Conservation (phyloP, 441 rosid genomes). For the Gossypium trilobum region DNA sequence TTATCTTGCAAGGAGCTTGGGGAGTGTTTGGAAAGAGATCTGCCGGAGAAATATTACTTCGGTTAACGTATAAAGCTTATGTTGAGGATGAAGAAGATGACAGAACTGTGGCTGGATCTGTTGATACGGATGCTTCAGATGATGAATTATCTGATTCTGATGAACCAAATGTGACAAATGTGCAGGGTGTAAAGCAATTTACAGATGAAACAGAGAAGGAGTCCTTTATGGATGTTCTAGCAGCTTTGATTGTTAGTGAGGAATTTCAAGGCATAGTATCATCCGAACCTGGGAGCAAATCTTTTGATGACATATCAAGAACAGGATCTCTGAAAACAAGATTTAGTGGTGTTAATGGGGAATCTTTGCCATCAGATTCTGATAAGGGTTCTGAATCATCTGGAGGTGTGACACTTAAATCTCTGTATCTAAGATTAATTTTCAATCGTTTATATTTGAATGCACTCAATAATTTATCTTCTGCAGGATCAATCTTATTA, state of each 20-base stretch:
- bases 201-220: slow-evolving; percentile 48
- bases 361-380: slow-evolving; percentile 29
- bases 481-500: slow-evolving; percentile 60
- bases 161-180: slow-evolving; percentile 37
- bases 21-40: slow-evolving; percentile 59
- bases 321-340: slow-evolving; percentile 28
- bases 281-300: slow-evolving; percentile 64
- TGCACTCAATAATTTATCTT: slow-evolving; percentile 6
- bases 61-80: slow-evolving; percentile 86
- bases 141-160: slow-evolving; percentile 68
- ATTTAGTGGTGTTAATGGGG: slow-evolving; percentile 24
- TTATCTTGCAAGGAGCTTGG: slow-evolving; percentile 67
- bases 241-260: slow-evolving; percentile 89
- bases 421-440: slow-evolving; percentile 5
- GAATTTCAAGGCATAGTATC: slow-evolving; percentile 96
- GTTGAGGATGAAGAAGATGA: slow-evolving; percentile 98
- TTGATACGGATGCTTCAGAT: slow-evolving; percentile 50
- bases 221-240: slow-evolving; percentile 84
- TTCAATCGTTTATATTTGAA: slow-evolving; percentile 14
- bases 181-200: slow-evolving; percentile 27
- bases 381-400: slow-evolving; percentile 28
- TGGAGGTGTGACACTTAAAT: slow-evolving; percentile 23
- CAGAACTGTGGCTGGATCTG: slow-evolving; percentile 33
- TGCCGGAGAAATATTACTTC: slow-evolving; percentile 71
- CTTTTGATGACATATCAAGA: slow-evolving; percentile 31